Conservation (phyloP, 164 flowering plant species). For the Umbellularia californica region DNA sequence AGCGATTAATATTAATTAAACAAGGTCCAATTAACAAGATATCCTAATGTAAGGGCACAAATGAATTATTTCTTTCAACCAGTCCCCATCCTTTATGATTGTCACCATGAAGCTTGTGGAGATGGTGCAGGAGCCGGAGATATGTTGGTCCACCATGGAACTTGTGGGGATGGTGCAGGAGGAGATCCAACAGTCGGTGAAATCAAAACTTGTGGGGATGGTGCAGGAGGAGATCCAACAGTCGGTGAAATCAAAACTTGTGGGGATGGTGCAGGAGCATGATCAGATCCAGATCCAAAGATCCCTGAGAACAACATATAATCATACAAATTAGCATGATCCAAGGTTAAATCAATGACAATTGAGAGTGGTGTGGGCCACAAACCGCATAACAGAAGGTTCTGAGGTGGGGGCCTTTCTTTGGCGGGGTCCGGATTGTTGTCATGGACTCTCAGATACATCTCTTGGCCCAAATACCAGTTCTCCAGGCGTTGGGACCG, state of each 20-base stretch:
- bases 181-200: not conserved
- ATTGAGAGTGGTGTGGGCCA: not conserved
- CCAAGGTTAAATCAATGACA: not conserved
- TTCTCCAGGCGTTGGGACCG: slow-evolving; percentile 38
- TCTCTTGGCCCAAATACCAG: slow-evolving; percentile 52
- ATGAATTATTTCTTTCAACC: not conserved
- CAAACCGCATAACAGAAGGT: slow-evolving; percentile 43
- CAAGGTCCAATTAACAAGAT: no score
- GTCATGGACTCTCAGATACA: slow-evolving; percentile 42
- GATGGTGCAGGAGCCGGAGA: not conserved
- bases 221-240: slow-evolving; percentile 2
- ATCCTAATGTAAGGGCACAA: no score
- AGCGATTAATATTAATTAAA: no score
- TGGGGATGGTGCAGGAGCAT: slow-evolving; percentile 2
- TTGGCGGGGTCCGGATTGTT: slow-evolving; percentile 40
- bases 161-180: not conserved
- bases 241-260: not conserved
- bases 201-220: not conserved
- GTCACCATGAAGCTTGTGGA: slow-evolving; percentile 4
- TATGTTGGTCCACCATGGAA: not conserved
- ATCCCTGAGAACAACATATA: not conserved
- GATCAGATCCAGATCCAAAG: not conserved
- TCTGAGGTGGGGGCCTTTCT: slow-evolving; percentile 45
- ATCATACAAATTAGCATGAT: not conserved
- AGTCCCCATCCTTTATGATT: not conserved